Conservation (phyloP, 2,329 filamentous ascomycete species). For the Dactylellina leptospora region DNA sequence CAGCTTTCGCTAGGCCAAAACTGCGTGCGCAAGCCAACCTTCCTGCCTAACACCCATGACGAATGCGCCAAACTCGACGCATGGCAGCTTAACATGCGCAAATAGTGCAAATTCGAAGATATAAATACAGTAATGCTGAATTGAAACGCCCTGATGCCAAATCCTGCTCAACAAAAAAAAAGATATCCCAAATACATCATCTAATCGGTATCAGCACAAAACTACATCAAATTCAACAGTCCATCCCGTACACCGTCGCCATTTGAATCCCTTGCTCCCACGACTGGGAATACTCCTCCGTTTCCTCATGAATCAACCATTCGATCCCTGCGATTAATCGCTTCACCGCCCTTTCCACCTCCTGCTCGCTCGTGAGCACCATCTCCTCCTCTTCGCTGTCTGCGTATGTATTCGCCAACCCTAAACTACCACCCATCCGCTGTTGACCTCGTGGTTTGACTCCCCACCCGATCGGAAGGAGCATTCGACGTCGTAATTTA, state of each 20-base stretch:
- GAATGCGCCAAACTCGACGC: conserved; percentile 5
- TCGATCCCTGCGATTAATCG: conserved; percentile 40
- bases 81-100: not conserved
- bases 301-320: conserved; percentile 44
- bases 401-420: conserved; percentile 36
- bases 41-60: conserved; percentile 42
- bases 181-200: not conserved
- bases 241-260: conserved; percentile 40
- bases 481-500: conserved; percentile 59
- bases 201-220: not conserved
- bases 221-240: conserved; percentile 12
- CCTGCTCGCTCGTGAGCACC: conserved; percentile 46
- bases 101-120: not conserved
- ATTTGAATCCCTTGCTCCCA: conserved; percentile 33
- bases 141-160: not conserved
- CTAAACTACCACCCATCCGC: not conserved
- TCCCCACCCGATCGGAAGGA: conserved; percentile 63
- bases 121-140: not conserved
- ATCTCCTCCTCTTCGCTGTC: conserved; percentile 46
- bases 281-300: conserved; percentile 31
- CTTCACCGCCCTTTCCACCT: conserved; percentile 46
- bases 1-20: conserved; percentile 19
- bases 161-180: not conserved
- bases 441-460: conserved; percentile 54
- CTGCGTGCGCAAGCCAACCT: conserved; percentile 40